Percentiles rank a stretch among this genome's conserved stretches.
These are phyloP conservation scores for Citeromyces hawaiiensis DNA, from an alignment of 1,139 yeast genomes.

Conservation along the genomic window DNA sequence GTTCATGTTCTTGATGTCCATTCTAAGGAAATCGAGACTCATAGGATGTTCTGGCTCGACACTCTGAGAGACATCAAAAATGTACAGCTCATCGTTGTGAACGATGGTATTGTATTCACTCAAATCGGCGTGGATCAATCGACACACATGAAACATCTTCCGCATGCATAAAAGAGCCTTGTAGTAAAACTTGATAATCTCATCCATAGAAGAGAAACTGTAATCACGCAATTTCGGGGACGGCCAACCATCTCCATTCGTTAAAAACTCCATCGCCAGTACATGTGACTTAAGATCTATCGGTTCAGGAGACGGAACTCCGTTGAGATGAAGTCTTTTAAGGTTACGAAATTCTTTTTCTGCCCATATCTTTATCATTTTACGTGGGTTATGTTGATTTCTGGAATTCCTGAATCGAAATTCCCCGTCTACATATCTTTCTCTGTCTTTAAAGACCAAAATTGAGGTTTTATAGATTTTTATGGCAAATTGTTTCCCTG, in stretches of 20 bases:
- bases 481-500: conserved; percentile 59
- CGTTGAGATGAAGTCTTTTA: conserved; percentile 63
- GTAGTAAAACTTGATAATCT: conserved; percentile 55
- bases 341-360: conserved; percentile 93
- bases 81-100: conserved; percentile 67
- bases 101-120: conserved; percentile 90
- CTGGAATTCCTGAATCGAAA: conserved; percentile 79
- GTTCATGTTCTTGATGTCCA: conserved; percentile 95
- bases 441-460: conserved; percentile 89
- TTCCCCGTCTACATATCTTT: conserved; percentile 93
- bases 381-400: conserved; percentile 83
- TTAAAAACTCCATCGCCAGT: conserved; percentile 84
- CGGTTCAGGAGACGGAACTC: conserved; percentile 91
- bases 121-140: conserved; percentile 91
- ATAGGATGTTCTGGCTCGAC: conserved; percentile 98
- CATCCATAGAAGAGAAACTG: conserved; percentile 49
- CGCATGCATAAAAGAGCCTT: conserved; percentile 80
- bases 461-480: conserved; percentile 95
- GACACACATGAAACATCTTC: conserved; percentile 74
- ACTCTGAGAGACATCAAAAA: conserved; percentile 93
- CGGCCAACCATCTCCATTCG: conserved; percentile 53
- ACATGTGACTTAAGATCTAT: conserved; percentile 81
- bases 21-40: conserved; percentile 85
- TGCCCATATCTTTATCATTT: conserved; percentile 98
- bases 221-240: conserved; percentile 84